Percentiles rank a stretch among this genome's conserved stretches.
These are phyloP conservation scores for Neurospora terricola DNA, from an alignment of 495 filamentous ascomycete genomes.

Conservation along the genomic window DNA sequence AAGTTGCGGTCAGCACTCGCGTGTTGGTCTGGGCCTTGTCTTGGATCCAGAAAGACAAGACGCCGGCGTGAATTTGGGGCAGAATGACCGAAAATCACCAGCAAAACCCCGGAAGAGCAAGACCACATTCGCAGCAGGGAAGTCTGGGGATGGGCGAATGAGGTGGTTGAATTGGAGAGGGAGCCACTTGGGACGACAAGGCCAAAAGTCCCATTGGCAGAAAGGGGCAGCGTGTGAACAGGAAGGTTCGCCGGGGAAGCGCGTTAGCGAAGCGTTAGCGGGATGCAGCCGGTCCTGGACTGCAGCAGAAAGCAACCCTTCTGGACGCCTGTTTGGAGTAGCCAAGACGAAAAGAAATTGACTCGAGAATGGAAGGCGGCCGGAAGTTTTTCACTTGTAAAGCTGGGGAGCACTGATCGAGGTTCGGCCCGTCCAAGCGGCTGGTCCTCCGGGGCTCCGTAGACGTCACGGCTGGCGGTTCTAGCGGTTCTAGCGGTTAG, in stretches of 20 bases:
- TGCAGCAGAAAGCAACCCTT: neutral
- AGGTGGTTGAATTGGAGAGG: neutral
- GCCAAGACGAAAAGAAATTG: neutral
- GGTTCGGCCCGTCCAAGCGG: neutral
- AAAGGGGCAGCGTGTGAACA: neutral
- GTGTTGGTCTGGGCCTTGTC: neutral
- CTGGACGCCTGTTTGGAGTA: neutral
- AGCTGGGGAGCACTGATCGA: neutral
- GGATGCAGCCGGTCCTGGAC: neutral
- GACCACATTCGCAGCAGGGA: neutral
- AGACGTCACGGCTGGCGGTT: neutral
- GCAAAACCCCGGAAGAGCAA: neutral
- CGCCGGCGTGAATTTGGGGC: neutral
- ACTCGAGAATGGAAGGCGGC: neutral
- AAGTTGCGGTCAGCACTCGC: neutral
- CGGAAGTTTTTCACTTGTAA: neutral
- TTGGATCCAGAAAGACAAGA: neutral
- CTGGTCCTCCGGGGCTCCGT: neutral
- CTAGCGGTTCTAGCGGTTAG: neutral
- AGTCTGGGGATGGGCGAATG: neutral
- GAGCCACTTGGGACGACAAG: neutral
- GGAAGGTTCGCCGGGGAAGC: neutral
- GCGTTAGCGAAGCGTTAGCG: neutral
- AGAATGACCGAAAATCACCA: neutral
- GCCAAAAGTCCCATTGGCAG: neutral